Evolutionary conservation across 495 filamentous ascomycete genomes (phyloP).

Genomic region (Aspergillus carlsbadensis): DNA sequence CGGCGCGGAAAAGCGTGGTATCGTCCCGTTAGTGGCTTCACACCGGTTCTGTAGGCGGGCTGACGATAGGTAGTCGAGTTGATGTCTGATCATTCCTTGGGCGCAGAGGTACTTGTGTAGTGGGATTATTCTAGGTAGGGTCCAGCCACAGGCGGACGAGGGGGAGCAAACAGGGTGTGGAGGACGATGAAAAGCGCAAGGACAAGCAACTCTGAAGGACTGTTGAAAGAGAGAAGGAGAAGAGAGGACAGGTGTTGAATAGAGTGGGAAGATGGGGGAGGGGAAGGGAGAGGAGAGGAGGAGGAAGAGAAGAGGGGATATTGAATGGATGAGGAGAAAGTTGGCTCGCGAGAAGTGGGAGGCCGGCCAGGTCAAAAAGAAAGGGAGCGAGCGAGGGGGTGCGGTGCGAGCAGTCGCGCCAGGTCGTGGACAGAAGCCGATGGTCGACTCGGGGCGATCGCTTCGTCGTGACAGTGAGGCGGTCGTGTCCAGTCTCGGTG

Average conservation of each 20-base stretch:
- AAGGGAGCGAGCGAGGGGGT: conserved; percentile 22
- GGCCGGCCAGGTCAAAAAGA: conserved; percentile 27
- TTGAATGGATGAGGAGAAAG: conserved; percentile 26
- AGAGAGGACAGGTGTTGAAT: conserved; percentile 25
- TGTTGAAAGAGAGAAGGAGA: conserved; percentile 25
- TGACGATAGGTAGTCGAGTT: conserved; percentile 46
- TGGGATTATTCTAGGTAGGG: conserved; percentile 41
- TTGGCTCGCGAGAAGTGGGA: conserved; percentile 26
- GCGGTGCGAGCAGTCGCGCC: conserved; percentile 18
- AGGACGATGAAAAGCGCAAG: conserved; percentile 35
- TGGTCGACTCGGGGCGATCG: conserved; percentile 24
- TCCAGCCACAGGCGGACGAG: conserved; percentile 52
- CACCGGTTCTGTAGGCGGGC: conserved; percentile 50
- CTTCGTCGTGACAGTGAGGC: conserved; percentile 31
- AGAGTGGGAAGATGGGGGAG: conserved; percentile 18
- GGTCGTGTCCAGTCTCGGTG: conserved; percentile 23
- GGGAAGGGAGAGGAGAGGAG: conserved; percentile 26
- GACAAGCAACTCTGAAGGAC: conserved; percentile 28
- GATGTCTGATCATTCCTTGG: conserved; percentile 53
- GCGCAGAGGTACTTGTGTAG: conserved; percentile 32
- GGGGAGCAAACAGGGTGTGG: conserved; percentile 22
- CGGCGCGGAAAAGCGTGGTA: conserved; percentile 45
- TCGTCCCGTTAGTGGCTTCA: conserved; percentile 53
- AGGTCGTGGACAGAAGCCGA: conserved; percentile 25
- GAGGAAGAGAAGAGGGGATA: conserved; percentile 30